phyloP scores from a whole-genome alignment of 2,329 filamentous ascomycete genomes.

The Aspergillus pseudotamarii region DNA sequence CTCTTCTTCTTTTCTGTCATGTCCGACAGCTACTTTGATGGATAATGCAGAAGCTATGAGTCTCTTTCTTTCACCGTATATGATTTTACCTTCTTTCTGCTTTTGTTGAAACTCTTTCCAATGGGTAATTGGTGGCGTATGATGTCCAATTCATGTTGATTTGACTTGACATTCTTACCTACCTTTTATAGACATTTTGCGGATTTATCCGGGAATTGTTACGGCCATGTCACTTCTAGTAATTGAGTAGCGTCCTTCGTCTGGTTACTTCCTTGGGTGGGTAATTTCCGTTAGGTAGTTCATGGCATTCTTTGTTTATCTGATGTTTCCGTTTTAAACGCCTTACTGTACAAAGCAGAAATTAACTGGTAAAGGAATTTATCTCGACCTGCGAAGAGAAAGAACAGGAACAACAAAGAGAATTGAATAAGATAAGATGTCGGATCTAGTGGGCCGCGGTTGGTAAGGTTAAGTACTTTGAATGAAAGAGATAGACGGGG shows the following conservation, averaged over 20 bases:
- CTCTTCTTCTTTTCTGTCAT: neutral
- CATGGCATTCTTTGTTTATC: slow-evolving; percentile 3
- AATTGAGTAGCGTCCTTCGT: neutral
- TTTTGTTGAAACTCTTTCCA: neutral
- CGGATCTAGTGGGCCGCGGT: neutral
- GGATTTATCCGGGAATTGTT: neutral
- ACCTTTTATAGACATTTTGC: neutral
- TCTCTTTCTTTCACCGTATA: slow-evolving; percentile 1
- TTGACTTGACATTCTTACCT: neutral
- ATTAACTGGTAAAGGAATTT: neutral
- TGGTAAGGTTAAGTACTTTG: neutral
- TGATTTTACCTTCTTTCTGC: neutral
- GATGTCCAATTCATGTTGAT: neutral
- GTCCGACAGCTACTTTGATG: neutral
- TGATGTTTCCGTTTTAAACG: neutral
- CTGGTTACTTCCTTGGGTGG: neutral
- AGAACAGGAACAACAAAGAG: neutral
- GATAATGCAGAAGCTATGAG: neutral
- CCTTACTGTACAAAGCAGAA: slow-evolving; percentile 1
- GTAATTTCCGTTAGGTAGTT: neutral
- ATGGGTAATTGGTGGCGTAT: slow-evolving; percentile 1
- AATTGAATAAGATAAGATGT: neutral
- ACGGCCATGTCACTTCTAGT: neutral
- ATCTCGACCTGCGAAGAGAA: slow-evolving; percentile 7
- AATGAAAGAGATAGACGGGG: neutral